Conservation (phyloP, 208 protist genomes). For the Leishmania turanica region DNA sequence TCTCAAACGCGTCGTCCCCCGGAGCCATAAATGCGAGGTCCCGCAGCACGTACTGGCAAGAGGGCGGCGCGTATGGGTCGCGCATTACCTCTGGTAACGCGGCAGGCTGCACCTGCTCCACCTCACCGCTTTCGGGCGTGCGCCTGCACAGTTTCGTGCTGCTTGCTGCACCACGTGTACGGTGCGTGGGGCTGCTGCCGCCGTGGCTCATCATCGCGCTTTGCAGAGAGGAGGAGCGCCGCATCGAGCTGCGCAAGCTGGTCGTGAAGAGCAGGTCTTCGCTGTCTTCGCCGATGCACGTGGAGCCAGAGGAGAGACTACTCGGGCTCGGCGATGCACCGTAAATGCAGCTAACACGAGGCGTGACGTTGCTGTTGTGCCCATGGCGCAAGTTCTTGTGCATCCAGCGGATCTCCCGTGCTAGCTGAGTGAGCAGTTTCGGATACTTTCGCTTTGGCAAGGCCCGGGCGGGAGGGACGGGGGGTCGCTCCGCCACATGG, state of each 20-base stretch:
- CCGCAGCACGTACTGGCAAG: slow-evolving; percentile 24
- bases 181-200: not conserved
- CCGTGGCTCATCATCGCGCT: not conserved
- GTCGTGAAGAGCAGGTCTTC: slow-evolving; percentile 10
- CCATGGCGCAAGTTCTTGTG: slow-evolving; percentile 20
- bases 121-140: slow-evolving; percentile 15
- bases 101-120: slow-evolving; percentile 8
- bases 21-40: too few relatives aligned
- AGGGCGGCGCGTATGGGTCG: slow-evolving; percentile 14
- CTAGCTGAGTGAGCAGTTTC: slow-evolving; percentile 22
- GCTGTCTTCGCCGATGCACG: not conserved
- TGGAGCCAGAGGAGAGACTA: not conserved
- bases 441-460: slow-evolving; percentile 18
- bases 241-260: slow-evolving; percentile 24
- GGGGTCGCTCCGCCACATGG: not conserved
- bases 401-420: slow-evolving; percentile 29
- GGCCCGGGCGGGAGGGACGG: not conserved
- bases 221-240: not conserved
- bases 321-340: not conserved
- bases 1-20: not conserved
- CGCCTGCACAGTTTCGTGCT: not conserved
- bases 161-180: not conserved
- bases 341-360: not conserved
- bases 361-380: not conserved
- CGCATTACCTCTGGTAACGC: slow-evolving; percentile 1